Base-by-base conservation (phyloP, 2,329 filamentous ascomycete species). In the Penicillium thymicola region DNA sequence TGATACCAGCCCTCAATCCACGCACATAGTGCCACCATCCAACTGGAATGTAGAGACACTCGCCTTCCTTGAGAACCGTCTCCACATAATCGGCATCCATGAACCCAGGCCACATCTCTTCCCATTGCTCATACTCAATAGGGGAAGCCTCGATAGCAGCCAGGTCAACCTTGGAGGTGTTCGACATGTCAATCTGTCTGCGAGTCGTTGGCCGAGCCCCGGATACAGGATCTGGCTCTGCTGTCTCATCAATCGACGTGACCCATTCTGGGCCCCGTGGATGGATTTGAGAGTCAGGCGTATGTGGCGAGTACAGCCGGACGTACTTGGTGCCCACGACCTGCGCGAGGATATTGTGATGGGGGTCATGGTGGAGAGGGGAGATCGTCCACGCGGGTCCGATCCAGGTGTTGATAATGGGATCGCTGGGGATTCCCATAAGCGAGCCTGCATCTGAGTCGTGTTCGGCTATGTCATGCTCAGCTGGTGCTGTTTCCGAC, bases 11-110 rank as follows among this genome's bases (percentile, higher is more conserved):
- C 55, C 85, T 91, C 67, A 97, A 71, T 48, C 91, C 91, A 58
- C 89, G 82, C 4, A 97, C 90, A 73, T 97, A 97, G 78, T 99
- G 94, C 94, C 94, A 99, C 93, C 94, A 99, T 0, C 93, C 94
- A 5, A 90, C 82, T 0, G 94, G 94, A 51, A 99, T 90, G 70
- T 96, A 94, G 51, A 99, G 71, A 61, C 86, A 89, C 51, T 99
- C 92, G 0, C 93, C 94, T 0, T 89, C 88, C 30, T 82, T 84
- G 6, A 99, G 76, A 1, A 97, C 82, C 1, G 76, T 87, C 68
- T 99, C 94, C 34, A 89, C 75, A 69, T 88, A 93, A 52, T 82
- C 77, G 2, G 89, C 79, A 0, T 80, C 72, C 47, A 72, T 72
- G 61, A 95, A 89, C 0, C 75, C 71, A 1, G 82, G 81, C 72